Evolutionary conservation across 306 rosid genomes (phyloP).

Genomic region (Dalbergia cochinchinensis): DNA sequence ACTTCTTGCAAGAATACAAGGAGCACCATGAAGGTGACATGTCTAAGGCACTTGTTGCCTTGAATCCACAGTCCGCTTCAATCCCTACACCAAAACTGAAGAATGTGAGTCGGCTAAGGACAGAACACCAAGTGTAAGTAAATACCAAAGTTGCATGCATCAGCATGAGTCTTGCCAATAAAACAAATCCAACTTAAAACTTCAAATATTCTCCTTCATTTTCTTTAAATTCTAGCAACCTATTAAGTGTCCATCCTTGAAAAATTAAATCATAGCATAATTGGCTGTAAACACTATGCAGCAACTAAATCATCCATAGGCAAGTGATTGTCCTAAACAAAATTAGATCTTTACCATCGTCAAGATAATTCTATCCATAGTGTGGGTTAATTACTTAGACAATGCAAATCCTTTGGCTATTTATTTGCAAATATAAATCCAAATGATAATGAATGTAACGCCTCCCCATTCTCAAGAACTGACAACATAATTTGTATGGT

Average conservation of each 20-base stretch:
- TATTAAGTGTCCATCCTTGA: constrained; percentile 23
- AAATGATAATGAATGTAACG: constrained; percentile 26
- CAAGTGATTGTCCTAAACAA: constrained; percentile 27
- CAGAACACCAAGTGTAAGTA: constrained; percentile 97
- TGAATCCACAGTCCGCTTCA: constrained; percentile 64
- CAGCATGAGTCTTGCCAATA: constrained; percentile 9
- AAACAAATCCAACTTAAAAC: constrained; percentile 3
- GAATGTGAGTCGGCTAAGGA: constrained; percentile 84
- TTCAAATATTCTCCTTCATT: constrained; percentile 19
- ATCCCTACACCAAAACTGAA: constrained; percentile 81
- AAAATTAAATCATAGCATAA: constrained; percentile 11
- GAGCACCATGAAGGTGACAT: constrained; percentile 68
- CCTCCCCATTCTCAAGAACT: constrained; percentile 35
- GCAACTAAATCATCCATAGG: constrained; percentile 35
- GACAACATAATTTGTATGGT: constrained; percentile 18
- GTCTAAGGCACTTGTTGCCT: constrained; percentile 87
- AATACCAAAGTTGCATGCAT: constrained; percentile 18
- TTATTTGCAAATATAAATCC: constrained; percentile 26
- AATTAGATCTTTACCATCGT: constrained; percentile 14
- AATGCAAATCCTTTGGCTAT: constrained; percentile 34
- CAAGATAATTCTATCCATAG: background rate
- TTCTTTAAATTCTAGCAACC: constrained; percentile 19
- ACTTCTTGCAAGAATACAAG: constrained; percentile 58
- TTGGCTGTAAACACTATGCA: constrained; percentile 7
- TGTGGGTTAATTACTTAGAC: constrained; percentile 18